Evolutionary conservation across 2,329 filamentous ascomycete species (phyloP).

Genomic region (Alternaria viburni): DNA sequence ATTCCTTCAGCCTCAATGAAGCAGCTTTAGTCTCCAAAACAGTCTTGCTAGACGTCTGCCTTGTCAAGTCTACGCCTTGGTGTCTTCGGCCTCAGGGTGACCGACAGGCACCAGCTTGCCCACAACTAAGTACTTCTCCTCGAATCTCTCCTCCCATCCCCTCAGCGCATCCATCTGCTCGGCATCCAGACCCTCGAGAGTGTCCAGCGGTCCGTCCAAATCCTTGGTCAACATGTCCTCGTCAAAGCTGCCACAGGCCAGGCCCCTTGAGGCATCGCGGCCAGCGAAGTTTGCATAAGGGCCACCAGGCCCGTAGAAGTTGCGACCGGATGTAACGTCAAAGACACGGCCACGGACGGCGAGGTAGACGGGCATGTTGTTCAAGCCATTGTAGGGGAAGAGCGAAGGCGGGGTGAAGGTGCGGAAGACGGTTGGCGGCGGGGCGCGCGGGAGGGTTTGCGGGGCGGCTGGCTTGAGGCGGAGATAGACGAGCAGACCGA

Average conservation of each 20-base stretch:
- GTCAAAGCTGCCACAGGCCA: constrained; percentile 93
- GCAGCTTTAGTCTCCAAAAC: background rate
- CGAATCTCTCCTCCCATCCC: constrained; percentile 93
- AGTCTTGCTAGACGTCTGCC: background rate
- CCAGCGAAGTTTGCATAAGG: constrained; percentile 97
- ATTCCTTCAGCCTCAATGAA: background rate
- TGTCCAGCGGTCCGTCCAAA: constrained; percentile 81
- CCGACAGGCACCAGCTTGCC: constrained; percentile 78
- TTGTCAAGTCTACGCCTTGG: constrained; percentile 23
- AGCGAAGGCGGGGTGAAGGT: constrained; percentile 84
- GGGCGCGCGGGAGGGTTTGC: constrained; percentile 59
- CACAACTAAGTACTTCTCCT: constrained; percentile 94
- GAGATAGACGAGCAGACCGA: constrained; percentile 63
- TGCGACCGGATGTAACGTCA: constrained; percentile 83
- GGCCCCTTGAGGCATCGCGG: constrained; percentile 83
- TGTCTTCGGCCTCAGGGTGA: constrained; percentile 58
- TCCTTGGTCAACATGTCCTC: constrained; percentile 94
- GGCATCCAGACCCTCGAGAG: constrained; percentile 70
- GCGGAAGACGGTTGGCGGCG: constrained; percentile 81
- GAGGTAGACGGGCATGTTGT: constrained; percentile 79
- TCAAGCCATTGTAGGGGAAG: constrained; percentile 81
- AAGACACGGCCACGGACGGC: constrained; percentile 92
- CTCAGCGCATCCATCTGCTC: constrained; percentile 83
- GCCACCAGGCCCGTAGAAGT: constrained; percentile 95
- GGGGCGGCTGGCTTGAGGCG: constrained; percentile 63